Base-by-base conservation (phyloP, 176 grass and related monocot genomes). In the Calamus simplicifolius region DNA sequence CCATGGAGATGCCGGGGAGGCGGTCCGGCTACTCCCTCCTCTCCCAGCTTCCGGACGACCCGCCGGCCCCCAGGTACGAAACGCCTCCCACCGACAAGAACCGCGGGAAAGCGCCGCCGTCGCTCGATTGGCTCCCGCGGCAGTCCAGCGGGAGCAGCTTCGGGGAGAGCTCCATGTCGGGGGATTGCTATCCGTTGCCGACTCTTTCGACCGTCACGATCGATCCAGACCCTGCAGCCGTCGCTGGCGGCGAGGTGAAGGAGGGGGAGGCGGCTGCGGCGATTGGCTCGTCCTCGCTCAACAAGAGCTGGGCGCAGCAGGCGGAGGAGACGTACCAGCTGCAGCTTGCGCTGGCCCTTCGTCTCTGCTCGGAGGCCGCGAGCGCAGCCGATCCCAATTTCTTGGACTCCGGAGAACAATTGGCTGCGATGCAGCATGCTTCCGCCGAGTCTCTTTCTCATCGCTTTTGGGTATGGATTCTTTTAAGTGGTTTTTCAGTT, bases 291-390 rank as follows among this genome's bases (percentile, higher is more conserved):
- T 68, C 87, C 3, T 81, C 85, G 19, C 31, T 75, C 29, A 29
- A 29, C 72, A 91, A 91, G 84, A 97, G 87, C 81, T 91, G 93
- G 93, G 87, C 93, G 26, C 93, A 91, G 80, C 93, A 97, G 85
- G 92, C 84, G 1, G 92, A 91, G 80, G 92, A 97, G 69, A 91
- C 87, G 29, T 97, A 97, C 84, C 93, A 91, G 61, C 79, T 97
- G 48, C 93, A 97, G 78, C 87, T 91, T 5, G 84, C 87, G 3
- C 84, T 97, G 50, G 93, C 93, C 17, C 84, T 97, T 16, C 84
- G 87, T 50, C 93, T 97, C 53, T 91, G 93, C 65, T 80, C 86
- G 25, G 93, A 97, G 48, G 77, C 92, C 0, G 65, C 81, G 0
- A 78, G 73, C 59, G 81, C 85, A 14, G 81, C 78, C 21, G 87